Evolutionary conservation across 345 rosid genomes (phyloP), one percentile per base, ranked within the genome.

Genomic region (Camelina hispida): DNA sequence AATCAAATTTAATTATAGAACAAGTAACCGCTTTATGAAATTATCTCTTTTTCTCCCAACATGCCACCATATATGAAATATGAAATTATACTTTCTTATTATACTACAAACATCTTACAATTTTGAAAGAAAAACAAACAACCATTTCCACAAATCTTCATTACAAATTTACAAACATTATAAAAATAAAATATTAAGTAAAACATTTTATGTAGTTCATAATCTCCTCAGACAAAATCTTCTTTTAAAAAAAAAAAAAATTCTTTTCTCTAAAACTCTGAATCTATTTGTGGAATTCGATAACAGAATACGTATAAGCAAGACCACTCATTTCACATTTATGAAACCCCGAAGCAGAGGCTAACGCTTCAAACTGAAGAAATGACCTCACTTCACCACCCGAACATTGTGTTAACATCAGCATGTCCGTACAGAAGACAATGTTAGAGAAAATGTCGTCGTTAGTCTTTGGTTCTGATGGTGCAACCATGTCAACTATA

Each of bases 351-450:
- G 17, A 15, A 14, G 6, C 17, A 44, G 1, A 14, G 48, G 48
- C 48, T 44, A 44, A 7, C 5, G 48, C 15, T 15, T 44, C 17
- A 4, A 44, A 5, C 1, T 44, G 48, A 5, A 16, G 0, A 44
- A 5, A 15, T 5, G 48, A 14, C 48, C 48, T 44, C 48, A 14
- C 3, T 15, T 44, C 15, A 44, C 48, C 48, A 14, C 48, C 48
- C 7, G 16, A 14, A 6, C 48, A 5, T 8, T 43, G 43, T 9
- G 47, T 17, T 34, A 67, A n/a, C 71, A 67, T 38, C 35, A 38
- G 13, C 71, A 72, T 62, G 54, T 72, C 76, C 62, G 25, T 50
- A 23, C 61, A 32, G 20, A 37, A 51, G 46, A 40, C 61, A 38
- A 50, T 4, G 53, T 37, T 37, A 1, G 68, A 72, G 51, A 48